Conservation (phyloP, 164 flowering plant species). For the Vitis vinifera region DNA sequence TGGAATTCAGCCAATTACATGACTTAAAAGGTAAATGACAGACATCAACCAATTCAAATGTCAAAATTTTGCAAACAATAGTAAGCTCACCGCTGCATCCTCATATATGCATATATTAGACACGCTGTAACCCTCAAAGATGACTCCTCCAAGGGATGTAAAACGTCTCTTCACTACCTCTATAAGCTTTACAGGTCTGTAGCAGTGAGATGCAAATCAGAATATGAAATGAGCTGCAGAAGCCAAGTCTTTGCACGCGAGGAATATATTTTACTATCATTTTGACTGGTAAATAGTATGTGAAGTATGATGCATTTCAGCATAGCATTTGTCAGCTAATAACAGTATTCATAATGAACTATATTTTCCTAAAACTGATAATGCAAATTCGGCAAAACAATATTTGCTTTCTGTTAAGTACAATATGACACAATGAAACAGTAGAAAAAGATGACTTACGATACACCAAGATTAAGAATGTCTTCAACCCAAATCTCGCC, state of each 20-base stretch:
- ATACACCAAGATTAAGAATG: constrained; percentile 93
- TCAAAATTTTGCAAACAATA: constrained; percentile 3
- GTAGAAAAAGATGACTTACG: constrained; percentile 52
- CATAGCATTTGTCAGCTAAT: too few relatives aligned
- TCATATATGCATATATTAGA: constrained; percentile 65
- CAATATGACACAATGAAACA: neutral
- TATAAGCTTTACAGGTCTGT: constrained; percentile 82
- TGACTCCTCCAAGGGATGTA: constrained; percentile 76
- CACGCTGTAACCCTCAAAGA: constrained; percentile 75
- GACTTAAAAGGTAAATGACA: neutral
- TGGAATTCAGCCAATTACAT: neutral
- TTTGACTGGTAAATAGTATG: neutral
- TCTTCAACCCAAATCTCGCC: constrained; percentile 93
- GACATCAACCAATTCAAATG: neutral
- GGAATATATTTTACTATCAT: neutral
- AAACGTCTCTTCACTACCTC: constrained; percentile 79
- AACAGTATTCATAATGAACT: too few relatives aligned
- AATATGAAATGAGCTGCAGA: neutral
- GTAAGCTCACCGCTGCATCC: constrained; percentile 71
- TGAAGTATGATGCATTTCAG: neutral
- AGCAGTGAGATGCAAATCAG: constrained; percentile 14
- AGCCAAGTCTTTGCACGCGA: neutral
- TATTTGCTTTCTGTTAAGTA: neutral
- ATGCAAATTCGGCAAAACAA: too few relatives aligned
- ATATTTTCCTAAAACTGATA: too few relatives aligned